These are phyloP conservation scores for Stephania yunnanensis DNA, from an alignment of 164 flowering plant genomes.

Conservation along the genomic window DNA sequence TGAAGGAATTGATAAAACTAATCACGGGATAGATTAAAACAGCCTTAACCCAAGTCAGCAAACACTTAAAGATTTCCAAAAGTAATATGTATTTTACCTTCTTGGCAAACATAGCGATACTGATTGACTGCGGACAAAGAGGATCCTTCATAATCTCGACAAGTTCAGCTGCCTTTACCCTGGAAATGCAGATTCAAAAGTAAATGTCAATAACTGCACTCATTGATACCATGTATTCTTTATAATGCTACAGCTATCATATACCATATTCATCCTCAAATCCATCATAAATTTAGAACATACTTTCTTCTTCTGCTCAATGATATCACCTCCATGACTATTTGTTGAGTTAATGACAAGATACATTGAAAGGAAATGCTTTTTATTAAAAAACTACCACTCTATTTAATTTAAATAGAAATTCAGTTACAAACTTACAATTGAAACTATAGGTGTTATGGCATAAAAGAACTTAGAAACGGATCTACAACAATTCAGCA, in stretches of 20 bases:
- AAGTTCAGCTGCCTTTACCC: slow-evolving; percentile 59
- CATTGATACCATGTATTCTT: background rate
- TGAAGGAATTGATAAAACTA: background rate
- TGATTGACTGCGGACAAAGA: slow-evolving; percentile 58
- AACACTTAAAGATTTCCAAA: background rate
- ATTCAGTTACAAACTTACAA: no score
- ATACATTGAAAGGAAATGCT: background rate
- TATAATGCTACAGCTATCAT: background rate
- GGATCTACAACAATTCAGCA: no score
- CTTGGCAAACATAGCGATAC: slow-evolving; percentile 58
- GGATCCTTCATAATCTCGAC: slow-evolving; percentile 51
- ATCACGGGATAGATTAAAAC: background rate
- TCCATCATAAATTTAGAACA: background rate
- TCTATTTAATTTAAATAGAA: background rate
- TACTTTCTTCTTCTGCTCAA: background rate
- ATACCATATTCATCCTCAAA: background rate
- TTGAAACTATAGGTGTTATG: no score
- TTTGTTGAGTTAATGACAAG: background rate
- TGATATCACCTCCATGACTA: background rate
- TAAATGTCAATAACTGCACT: background rate
- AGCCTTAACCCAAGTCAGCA: background rate
- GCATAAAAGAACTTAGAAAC: no score
- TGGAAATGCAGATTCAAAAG: slow-evolving; percentile 22
- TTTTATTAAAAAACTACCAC: background rate
- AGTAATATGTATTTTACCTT: slow-evolving; percentile 40